phyloP scores from a whole-genome alignment of 2,329 filamentous ascomycete species.

The Graphilbum sp. region DNA sequence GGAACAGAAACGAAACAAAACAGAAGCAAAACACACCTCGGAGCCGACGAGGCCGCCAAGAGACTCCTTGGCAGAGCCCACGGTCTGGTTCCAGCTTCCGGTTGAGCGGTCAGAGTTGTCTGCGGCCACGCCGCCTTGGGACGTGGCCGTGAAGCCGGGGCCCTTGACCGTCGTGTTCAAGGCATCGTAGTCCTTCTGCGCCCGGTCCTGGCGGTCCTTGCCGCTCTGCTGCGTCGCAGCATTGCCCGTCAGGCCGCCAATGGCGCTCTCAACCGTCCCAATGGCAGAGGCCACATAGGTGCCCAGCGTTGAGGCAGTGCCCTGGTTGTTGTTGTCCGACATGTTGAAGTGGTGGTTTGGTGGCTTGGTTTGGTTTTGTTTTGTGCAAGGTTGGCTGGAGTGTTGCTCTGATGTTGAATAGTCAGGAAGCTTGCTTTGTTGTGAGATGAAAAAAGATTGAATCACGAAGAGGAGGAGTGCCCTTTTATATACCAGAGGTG shows the following conservation, averaged over 20 bases:
- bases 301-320: slow-evolving; percentile 55
- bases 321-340: slow-evolving; percentile 10
- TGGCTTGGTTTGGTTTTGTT: slow-evolving; percentile 8
- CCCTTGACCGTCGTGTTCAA: slow-evolving; percentile 61
- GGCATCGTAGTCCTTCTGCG: slow-evolving; percentile 49
- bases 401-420: too few relatives aligned
- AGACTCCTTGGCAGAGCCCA: slow-evolving; percentile 73
- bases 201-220: slow-evolving; percentile 47
- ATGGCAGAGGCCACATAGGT: slow-evolving; percentile 59
- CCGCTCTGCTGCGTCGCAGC: slow-evolving; percentile 49
- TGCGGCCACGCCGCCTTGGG: slow-evolving; percentile 51
- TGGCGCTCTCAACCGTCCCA: slow-evolving; percentile 53
- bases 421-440: too few relatives aligned
- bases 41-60: slow-evolving; percentile 61
- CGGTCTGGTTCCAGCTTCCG: slow-evolving; percentile 74
- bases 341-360: slow-evolving; percentile 14
- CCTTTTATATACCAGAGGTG: too few relatives aligned
- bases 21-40: slow-evolving; percentile 30
- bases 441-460: too few relatives aligned
- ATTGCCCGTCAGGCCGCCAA: slow-evolving; percentile 61
- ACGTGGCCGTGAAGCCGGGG: slow-evolving; percentile 54
- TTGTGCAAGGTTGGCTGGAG: too few relatives aligned
- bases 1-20: background rate
- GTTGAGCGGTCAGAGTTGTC: slow-evolving; percentile 57
- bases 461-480: too few relatives aligned